These are phyloP conservation scores for Diplodia intermedia DNA, from an alignment of 2,329 filamentous ascomycete genomes.

Conservation along the genomic window DNA sequence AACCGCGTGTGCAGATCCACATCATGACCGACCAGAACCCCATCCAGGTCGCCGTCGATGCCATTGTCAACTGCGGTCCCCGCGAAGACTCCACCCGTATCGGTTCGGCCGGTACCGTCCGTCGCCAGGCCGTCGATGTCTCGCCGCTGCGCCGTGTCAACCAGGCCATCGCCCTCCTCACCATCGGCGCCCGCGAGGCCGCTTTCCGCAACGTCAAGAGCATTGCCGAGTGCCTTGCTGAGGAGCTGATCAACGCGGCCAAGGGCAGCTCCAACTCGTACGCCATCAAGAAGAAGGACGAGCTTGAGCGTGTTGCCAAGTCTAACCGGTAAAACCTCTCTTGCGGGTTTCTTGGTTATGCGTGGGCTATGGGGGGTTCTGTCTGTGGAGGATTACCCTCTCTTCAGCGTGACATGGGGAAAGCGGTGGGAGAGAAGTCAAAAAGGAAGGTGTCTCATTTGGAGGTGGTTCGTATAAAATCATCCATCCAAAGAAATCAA, in stretches of 20 bases:
- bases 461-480: constrained; percentile 23
- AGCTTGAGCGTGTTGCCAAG: constrained; percentile 99
- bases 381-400: constrained; percentile 14
- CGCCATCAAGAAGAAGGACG: constrained; percentile 99
- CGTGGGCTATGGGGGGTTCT: constrained; percentile 13
- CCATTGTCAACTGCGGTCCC: constrained; percentile 99
- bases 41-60: constrained; percentile 98
- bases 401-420: constrained; percentile 24
- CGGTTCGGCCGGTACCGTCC: constrained; percentile 98
- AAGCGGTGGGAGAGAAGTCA: constrained; percentile 17
- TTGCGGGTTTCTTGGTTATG: constrained; percentile 8
- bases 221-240: constrained; percentile 98
- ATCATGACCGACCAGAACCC: constrained; percentile 99
- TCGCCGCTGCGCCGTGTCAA: constrained; percentile 99
- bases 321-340: constrained; percentile 88
- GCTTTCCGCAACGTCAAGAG: constrained; percentile 99
- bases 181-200: constrained; percentile 97
- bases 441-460: constrained; percentile 18
- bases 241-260: constrained; percentile 99
- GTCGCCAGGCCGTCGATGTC: constrained; percentile 99
- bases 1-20: constrained; percentile 74
- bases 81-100: constrained; percentile 99
- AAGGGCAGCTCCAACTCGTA: constrained; percentile 99
- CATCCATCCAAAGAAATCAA: constrained; percentile 22
- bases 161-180: constrained; percentile 99